Evolutionary conservation across 257 asterid genomes (phyloP), one percentile per base, ranked within the genome.

Genomic region (Sherardia arvensis): DNA sequence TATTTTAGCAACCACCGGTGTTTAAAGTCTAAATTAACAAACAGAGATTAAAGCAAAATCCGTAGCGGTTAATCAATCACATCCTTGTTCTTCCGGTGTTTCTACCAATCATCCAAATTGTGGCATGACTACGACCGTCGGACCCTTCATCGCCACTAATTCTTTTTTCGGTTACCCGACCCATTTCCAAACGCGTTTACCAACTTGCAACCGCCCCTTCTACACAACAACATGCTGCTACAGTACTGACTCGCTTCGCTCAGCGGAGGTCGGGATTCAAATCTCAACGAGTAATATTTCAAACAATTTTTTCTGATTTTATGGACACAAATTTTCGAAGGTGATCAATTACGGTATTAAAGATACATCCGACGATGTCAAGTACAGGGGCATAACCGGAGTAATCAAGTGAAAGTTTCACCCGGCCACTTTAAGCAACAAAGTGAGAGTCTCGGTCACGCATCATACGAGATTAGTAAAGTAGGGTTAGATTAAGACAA

Each of bases 11-110:
- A 10, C 43, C 40, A 62, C 15, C 36, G n/a, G n/a, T n/a, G 26
- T 48, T 49, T 53, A n/a, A n/a, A n/a, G 15, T 53, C 29, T 53
- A 53, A 53, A n/a, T n/a, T n/a, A n/a, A 22, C 5, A 53, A 5
- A 51, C 12, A 21, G 14, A 53, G 28, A 22, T 21, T 20, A 53
- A 22, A 23, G 58, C 8, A 4, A 11, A 8, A 9, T 12, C 12
- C 4, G 9, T 20, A 28, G 60, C 60, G 22, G 60, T 49, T 59
- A 64, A 49, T 30, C 68, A 34, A 30, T 64, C 60, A 30, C 60
- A 30, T 64, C 68, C 15, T 17, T 20, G 11, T 28, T 63, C 33
- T 40, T n/a, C 53, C 20, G 55, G 23, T 62, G 33, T 40, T 62
- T 43, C 22, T 62, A 22, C 33, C 18, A 43, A 62, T 49, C 48